Evolutionary conservation across 2,329 filamentous ascomycete genomes (phyloP), one percentile per base, ranked within the genome.

Genomic region (Chrysoporthe deuterocubensis): DNA sequence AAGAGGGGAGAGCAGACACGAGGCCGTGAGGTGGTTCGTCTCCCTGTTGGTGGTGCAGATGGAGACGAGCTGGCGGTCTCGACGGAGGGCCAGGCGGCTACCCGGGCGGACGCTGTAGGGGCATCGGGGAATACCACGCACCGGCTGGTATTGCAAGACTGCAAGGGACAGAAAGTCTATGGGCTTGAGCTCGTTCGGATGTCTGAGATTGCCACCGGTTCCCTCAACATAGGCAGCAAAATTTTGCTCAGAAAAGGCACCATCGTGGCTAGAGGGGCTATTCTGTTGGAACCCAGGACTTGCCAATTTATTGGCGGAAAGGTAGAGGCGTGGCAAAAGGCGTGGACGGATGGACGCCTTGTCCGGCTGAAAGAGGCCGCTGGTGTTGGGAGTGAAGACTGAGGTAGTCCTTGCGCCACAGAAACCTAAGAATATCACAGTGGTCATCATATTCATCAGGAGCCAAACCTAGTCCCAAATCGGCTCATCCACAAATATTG

Each of bases 281-380:
- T 97, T n/a, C 80, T 98, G 78, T 81, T 99, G 26, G 90, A 93
- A 70, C 89, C 92, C 1, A 81, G 81, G 2, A 88, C 78, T 67
- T 90, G 89, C 65, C 84, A 87, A n/a, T 75, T 97, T 2, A 79
- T 97, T n/a, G 96, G 96, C 1, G 96, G 96, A 0, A 96, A 92
- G 80, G 86, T 98, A 57, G 94, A 97, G 65, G 83, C 82, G 0
- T 87, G 94, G 84, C 92, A 98, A 75, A 90, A 88, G 75, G 84
- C 84, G 8, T 98, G 95, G 95, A 84, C 84, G 59, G 87, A 89
- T 16, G 88, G 88, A 1, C 85, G 92, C 71, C 89, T 97, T 77
- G 85, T 84, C 61, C 86, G 87, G 71, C 78, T 98, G 69, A 89
- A 88, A 75, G 85, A 87, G 62, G 86, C 84, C 14, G 85, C 90